Conservation (phyloP, 2,329 filamentous ascomycete species). For the Chaetomium sp. region DNA sequence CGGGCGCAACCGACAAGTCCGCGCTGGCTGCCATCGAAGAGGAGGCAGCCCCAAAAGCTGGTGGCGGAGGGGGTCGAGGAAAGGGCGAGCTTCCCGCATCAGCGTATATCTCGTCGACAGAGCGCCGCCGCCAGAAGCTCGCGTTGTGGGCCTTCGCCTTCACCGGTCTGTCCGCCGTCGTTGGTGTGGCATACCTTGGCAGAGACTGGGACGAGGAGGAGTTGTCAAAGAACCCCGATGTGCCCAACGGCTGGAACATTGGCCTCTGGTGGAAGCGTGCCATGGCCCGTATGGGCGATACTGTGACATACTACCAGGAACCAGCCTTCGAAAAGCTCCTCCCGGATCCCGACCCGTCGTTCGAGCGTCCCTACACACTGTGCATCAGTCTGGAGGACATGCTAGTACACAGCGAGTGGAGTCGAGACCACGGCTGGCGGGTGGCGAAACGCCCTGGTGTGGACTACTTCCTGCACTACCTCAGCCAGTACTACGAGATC, state of each 20-base stretch:
- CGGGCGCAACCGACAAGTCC: conserved; percentile 46
- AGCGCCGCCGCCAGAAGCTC: conserved; percentile 75
- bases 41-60: conserved; percentile 39
- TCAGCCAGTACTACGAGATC: conserved; percentile 97
- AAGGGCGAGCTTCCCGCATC: conserved; percentile 71
- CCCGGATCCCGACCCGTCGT: conserved; percentile 75
- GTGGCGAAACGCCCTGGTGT: conserved; percentile 92
- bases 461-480: conserved; percentile 95
- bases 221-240: conserved; percentile 65
- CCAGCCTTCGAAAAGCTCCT: conserved; percentile 93
- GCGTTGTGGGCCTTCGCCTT: conserved; percentile 73
- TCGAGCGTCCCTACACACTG: conserved; percentile 86
- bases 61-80: conserved; percentile 56
- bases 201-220: conserved; percentile 87
- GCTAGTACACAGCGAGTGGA: conserved; percentile 93
- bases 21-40: conserved; percentile 45
- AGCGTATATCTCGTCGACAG: conserved; percentile 87
- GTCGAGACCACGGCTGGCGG: conserved; percentile 90
- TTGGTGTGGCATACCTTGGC: conserved; percentile 73
- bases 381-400: conserved; percentile 93
- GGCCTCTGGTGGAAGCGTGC: conserved; percentile 79
- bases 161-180: conserved; percentile 58
- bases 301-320: conserved; percentile 91
- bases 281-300: conserved; percentile 71
- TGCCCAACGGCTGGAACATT: conserved; percentile 77